phyloP scores from a whole-genome alignment of 2,329 filamentous ascomycete genomes.

The Venturia carpophila region DNA sequence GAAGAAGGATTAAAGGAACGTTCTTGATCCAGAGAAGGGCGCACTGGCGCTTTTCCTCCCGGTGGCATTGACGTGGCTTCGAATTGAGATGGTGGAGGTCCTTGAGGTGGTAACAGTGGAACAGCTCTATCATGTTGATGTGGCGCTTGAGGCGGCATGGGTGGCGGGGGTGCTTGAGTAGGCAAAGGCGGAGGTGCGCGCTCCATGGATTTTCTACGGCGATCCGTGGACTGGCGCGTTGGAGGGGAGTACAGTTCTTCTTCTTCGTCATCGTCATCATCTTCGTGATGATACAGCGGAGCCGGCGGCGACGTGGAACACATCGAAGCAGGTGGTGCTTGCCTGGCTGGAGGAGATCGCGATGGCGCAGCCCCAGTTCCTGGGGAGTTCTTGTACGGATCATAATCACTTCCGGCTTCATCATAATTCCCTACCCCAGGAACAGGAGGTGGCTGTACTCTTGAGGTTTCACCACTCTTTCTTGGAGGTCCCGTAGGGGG shows the following conservation, averaged over 20 bases:
- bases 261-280: constrained; percentile 31
- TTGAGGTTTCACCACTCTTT: constrained; percentile 62
- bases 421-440: constrained; percentile 29
- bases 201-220: constrained; percentile 19
- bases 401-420: constrained; percentile 54
- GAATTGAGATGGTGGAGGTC: constrained; percentile 23
- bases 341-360: constrained; percentile 14
- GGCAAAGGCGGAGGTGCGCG: constrained; percentile 23
- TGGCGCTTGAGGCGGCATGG: constrained; percentile 20
- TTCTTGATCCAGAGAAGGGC: constrained; percentile 24
- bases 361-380: constrained; percentile 5
- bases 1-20: constrained; percentile 26
- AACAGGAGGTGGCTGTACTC: constrained; percentile 59
- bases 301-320: constrained; percentile 30
- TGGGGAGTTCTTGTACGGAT: constrained; percentile 51
- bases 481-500: constrained; percentile 45
- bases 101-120: constrained; percentile 31
- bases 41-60: constrained; percentile 18
- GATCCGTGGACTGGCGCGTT: constrained; percentile 28
- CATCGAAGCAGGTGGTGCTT: constrained; percentile 24
- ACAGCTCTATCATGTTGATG: constrained; percentile 25
- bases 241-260: constrained; percentile 44
- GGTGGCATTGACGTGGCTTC: constrained; percentile 23
- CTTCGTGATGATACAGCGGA: constrained; percentile 20
- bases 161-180: constrained; percentile 14